Base-by-base conservation (phyloP, 108 stramenopile genomes). In the Cylindrotheca fusiformis region DNA sequence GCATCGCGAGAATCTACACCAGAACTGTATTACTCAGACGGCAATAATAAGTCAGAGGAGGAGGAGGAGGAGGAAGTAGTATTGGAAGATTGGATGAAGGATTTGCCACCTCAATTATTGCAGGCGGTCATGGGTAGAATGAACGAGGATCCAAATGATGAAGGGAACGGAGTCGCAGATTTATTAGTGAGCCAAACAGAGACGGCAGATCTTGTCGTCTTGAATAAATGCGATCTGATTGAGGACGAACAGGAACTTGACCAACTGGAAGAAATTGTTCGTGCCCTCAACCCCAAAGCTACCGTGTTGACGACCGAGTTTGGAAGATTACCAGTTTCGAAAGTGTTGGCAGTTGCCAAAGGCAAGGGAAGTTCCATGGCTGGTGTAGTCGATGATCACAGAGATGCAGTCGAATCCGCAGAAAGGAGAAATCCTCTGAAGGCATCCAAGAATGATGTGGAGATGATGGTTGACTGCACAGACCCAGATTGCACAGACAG, bases 341-440 rank as follows among this genome's bases (percentile, higher is more conserved):
- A 81, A 26, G 73, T 96, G 12, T 67, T 96, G 23, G 89, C 72
- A 2, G 77, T 66, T 50, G 83, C 85, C 27, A 72, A 71, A 28
- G 95, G 92, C 5, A 32, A 76, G 21, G 94, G 94, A 27, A 86
- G 85, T 28, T 93, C 82, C 14, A 67, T 76, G 19, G 67, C 81
- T 20, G 96, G 95, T 36, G 69, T 86, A 32, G 84, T 96, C 1
- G 96, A 97, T 69, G 96, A 97, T 83, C 96, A 97, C 76, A 80
- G 90, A 50, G 93, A 95, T 63, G 76, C 64, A 27, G 73, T 97
- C 12, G 23, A 60, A 23, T 28, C n/a, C 8, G 59, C 24, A 32
- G 59, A 18, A 44, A 83, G 6, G 78, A 76, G 22, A 58, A 94
- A 24, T 85, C 84, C 26, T 85, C 88, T 73, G 20, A 88, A 47